Conservation (phyloP, 768 basidiomycete genomes). For the Macrolepiota albuminosa region DNA sequence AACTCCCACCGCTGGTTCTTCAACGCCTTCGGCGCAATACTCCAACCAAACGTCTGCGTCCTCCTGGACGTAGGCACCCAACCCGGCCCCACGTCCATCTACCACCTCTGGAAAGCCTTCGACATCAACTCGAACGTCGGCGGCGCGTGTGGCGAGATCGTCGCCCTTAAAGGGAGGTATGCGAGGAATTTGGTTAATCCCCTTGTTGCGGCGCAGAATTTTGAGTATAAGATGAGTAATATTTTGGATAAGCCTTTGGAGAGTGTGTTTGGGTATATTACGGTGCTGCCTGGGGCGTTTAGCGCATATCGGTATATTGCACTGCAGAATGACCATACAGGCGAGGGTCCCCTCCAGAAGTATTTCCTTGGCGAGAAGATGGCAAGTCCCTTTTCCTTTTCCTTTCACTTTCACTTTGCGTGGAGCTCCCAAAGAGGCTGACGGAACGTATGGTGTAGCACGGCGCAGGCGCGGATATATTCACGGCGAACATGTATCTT, state of each 20-base stretch:
- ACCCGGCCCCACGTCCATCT: slow-evolving; percentile 85
- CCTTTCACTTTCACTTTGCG: no score
- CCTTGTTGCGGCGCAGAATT: slow-evolving; percentile 87
- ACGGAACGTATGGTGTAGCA: slow-evolving; percentile 35
- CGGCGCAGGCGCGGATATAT: slow-evolving; percentile 83
- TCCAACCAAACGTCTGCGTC: slow-evolving; percentile 90
- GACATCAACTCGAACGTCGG: slow-evolving; percentile 89
- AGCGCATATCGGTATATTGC: slow-evolving; percentile 91
- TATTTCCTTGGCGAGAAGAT: slow-evolving; percentile 98
- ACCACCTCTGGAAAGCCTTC: slow-evolving; percentile 94
- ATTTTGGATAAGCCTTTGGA: slow-evolving; percentile 91
- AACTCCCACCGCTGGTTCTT: slow-evolving; percentile 96
- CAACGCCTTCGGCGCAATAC: slow-evolving; percentile 78
- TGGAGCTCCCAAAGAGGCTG: no score
- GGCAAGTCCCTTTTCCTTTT: not conserved
- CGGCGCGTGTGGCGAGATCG: slow-evolving; percentile 95
- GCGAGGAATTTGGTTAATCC: slow-evolving; percentile 80
- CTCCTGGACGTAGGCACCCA: slow-evolving; percentile 80
- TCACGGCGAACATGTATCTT: slow-evolving; percentile 95
- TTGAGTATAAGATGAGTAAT: slow-evolving; percentile 93
- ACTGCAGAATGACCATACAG: slow-evolving; percentile 76
- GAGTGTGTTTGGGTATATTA: slow-evolving; percentile 89
- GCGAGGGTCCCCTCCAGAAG: slow-evolving; percentile 88
- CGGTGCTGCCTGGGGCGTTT: slow-evolving; percentile 90
- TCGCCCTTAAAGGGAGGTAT: slow-evolving; percentile 84